Percentiles rank a stretch among this genome's conserved stretches.
Conservation (phyloP, 768 basidiomycete species). For the Chiua virens region DNA sequence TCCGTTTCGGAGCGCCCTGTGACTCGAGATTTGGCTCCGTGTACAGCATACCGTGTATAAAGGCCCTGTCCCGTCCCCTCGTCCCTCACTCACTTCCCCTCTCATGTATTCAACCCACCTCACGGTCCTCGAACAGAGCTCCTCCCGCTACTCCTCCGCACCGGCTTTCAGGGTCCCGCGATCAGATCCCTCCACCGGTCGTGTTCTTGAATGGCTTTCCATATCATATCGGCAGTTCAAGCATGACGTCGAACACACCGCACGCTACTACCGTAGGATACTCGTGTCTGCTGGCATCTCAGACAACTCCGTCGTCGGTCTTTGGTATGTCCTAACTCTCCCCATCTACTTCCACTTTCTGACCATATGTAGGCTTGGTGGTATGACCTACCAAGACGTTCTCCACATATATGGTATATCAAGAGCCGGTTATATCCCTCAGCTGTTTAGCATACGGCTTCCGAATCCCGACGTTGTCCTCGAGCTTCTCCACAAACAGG, state of each 20-base stretch:
- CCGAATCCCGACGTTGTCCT: slow-evolving; percentile 71
- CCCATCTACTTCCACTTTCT: slow-evolving; percentile 3
- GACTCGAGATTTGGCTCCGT: slow-evolving; percentile 14
- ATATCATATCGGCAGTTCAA: slow-evolving; percentile 67
- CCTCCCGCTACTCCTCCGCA: slow-evolving; percentile 46
- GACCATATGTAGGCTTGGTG: slow-evolving; percentile 56
- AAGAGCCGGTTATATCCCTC: slow-evolving; percentile 75
- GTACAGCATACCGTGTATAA: slow-evolving; percentile 36
- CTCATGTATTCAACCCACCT: slow-evolving; percentile 51
- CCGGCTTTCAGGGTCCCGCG: slow-evolving; percentile 64
- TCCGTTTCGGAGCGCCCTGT: slow-evolving; percentile 29
- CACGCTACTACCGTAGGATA: slow-evolving; percentile 60
- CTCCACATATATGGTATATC: slow-evolving; percentile 75
- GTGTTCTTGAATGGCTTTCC: slow-evolving; percentile 53
- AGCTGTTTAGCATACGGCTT: slow-evolving; percentile 75
- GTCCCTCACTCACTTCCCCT: slow-evolving; percentile 5
- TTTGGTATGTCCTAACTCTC: slow-evolving; percentile 54
- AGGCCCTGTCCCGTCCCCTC: slow-evolving; percentile 10
- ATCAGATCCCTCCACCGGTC: slow-evolving; percentile 41
- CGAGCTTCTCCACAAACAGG: slow-evolving; percentile 63
- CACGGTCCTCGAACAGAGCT: slow-evolving; percentile 57
- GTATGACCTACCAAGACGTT: slow-evolving; percentile 69
- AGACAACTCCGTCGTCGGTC: slow-evolving; percentile 61
- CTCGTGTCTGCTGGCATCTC: slow-evolving; percentile 48
- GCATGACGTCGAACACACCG: slow-evolving; percentile 61